Evolutionary conservation across 1,284 basidiomycete species (phyloP), one percentile per base, ranked within the genome.

Genomic region (Coniferiporia weirii): DNA sequence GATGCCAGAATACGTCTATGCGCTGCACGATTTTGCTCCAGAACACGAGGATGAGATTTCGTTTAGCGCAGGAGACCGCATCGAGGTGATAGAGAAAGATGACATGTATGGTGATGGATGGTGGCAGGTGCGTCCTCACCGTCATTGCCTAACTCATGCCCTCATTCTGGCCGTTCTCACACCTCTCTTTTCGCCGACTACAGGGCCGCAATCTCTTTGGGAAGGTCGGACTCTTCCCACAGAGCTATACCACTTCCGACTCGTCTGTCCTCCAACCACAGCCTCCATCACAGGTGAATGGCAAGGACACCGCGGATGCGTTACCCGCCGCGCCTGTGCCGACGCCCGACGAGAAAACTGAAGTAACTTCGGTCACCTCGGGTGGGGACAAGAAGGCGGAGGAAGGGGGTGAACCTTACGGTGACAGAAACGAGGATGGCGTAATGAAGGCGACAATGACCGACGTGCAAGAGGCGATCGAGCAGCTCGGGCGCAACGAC

Each of bases 61-160:
- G 3, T 98, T 99, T 72, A 79, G 76, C 60, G 87, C 87, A 2
- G 95, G 95, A 7, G 93, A 98, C 66, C 79, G 83, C 63, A 94
- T 99, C 68, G 84, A 91, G 67, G 85, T 99, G 47, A 65, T 98
- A 46, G 95, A 99, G 77, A 91, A 85, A 75, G 96, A 99, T 71
- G 96, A 99, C 64, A 76, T 86, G 60, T 99, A 94, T 70, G 85
- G 85, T 46, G 96, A 99, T 72, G 96, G 96, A n/a, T 99, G 96
- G 96, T 98, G 93, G 93, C 89, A 93, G 83, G 95, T 95, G 68
- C 73, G 90, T 78, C 6, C 44, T 64, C 56, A 55, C 60, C 47
- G 27, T 36, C 44, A 46, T 20, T n/a, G 17, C 27, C 44, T 20
- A 46, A 12, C 60, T 60, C 56, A 64, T 54, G 61, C 52, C 64